These are phyloP conservation scores for Aspergillus sclerotialis DNA, from an alignment of 2,329 filamentous ascomycete species.

Conservation along the genomic window DNA sequence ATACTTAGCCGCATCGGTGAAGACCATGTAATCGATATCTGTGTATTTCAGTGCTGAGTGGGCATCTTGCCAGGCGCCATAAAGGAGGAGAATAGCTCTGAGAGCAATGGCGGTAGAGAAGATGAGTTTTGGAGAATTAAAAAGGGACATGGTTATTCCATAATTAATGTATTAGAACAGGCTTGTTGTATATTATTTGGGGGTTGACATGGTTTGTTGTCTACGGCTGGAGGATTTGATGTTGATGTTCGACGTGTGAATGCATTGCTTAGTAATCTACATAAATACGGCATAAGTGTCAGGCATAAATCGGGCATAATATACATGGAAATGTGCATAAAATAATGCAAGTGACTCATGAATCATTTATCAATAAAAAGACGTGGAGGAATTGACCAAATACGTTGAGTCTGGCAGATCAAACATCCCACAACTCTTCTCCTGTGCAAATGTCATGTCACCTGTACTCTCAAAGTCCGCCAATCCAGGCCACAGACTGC, in stretches of 20 bases:
- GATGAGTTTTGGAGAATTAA: constrained; percentile 26
- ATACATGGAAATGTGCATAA: too few relatives aligned
- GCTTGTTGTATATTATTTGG: too few relatives aligned
- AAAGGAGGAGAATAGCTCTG: constrained; percentile 68
- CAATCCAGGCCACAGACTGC: constrained; percentile 23
- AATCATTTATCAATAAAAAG: constrained; percentile 16
- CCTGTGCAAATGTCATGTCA: constrained; percentile 19
- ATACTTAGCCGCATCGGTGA: constrained; percentile 87
- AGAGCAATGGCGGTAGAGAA: constrained; percentile 48
- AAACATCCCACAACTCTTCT: constrained; percentile 1
- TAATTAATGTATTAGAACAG: too few relatives aligned
- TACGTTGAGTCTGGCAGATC: constrained; percentile 14
- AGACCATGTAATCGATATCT: constrained; percentile 97
- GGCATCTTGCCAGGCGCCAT: constrained; percentile 88
- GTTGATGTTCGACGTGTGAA: too few relatives aligned
- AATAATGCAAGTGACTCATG: too few relatives aligned
- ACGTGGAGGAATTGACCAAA: constrained; percentile 14
- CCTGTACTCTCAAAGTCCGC: constrained; percentile 17
- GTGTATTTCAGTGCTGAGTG: constrained; percentile 93
- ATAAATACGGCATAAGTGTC: too few relatives aligned
- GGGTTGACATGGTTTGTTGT: too few relatives aligned
- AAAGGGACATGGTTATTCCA: constrained; percentile 20
- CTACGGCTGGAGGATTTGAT: too few relatives aligned
- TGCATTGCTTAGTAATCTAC: too few relatives aligned
- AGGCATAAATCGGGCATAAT: too few relatives aligned